Evolutionary conservation across 2,329 filamentous ascomycete genomes (phyloP).

Genomic region (Stagonosporopsis rhizophila): DNA sequence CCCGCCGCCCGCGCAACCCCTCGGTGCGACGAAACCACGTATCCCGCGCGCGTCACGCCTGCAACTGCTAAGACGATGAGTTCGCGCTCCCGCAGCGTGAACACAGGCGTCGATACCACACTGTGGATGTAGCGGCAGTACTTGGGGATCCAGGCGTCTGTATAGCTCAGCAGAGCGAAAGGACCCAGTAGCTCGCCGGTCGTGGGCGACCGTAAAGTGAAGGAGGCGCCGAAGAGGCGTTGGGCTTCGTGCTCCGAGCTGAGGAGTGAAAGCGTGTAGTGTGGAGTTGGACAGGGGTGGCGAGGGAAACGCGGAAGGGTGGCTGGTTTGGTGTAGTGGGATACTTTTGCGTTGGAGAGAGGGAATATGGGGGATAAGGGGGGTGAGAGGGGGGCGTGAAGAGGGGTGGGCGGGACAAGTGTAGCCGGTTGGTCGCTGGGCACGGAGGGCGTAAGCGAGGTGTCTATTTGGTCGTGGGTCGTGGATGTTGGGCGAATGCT

Average conservation of each 20-base stretch:
- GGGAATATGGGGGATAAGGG: neutral
- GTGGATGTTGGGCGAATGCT: neutral
- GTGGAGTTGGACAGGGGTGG: slow-evolving; percentile 5
- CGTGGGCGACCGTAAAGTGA: slow-evolving; percentile 3
- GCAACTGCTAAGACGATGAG: slow-evolving; percentile 1
- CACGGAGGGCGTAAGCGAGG: neutral
- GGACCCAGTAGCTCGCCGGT: slow-evolving; percentile 9
- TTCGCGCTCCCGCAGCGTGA: slow-evolving; percentile 5
- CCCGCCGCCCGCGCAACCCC: neutral
- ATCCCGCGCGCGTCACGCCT: neutral
- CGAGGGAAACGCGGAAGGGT: slow-evolving; percentile 6
- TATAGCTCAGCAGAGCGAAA: slow-evolving; percentile 12
- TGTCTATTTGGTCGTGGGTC: neutral
- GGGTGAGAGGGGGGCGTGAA: slow-evolving; percentile 1
- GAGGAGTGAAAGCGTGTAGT: slow-evolving; percentile 11
- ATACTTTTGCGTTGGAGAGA: neutral
- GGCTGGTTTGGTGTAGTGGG: neutral
- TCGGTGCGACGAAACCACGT: slow-evolving; percentile 2
- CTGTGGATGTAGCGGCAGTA: slow-evolving; percentile 15
- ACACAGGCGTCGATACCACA: neutral
- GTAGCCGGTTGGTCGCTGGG: neutral
- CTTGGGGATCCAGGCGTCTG: slow-evolving; percentile 2
- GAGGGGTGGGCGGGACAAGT: neutral
- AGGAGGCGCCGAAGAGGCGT: slow-evolving; percentile 12
- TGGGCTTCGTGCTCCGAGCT: slow-evolving; percentile 5